phyloP scores from a whole-genome alignment of 164 flowering plant genomes.

The Aristolochia californica region DNA sequence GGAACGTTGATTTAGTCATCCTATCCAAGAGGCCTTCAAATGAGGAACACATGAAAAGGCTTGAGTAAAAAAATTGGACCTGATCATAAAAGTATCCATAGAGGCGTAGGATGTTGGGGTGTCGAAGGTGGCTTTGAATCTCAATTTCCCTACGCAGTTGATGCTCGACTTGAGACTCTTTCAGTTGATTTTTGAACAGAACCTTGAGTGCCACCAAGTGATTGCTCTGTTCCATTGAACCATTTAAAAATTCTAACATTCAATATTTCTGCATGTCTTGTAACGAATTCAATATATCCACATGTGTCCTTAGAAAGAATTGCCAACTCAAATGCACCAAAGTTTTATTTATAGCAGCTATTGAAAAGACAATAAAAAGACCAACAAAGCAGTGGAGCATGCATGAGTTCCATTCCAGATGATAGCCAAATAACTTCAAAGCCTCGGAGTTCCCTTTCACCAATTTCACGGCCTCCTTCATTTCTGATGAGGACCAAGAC shows the following conservation, averaged over 20 bases:
- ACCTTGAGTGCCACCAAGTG: constrained; percentile 92
- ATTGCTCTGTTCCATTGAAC: constrained; percentile 52
- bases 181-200: constrained; percentile 88
- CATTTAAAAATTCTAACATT: not conserved
- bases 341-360: too few species aligned
- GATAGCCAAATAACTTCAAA: too few species aligned
- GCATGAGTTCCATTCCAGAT: too few species aligned
- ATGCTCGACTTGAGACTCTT: constrained; percentile 93
- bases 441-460: too few species aligned
- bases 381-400: too few species aligned
- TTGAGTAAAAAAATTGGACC: constrained; percentile 20
- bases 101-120: constrained; percentile 78
- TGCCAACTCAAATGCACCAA: too few species aligned
- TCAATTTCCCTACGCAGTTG: constrained; percentile 96
- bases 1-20: not conserved
- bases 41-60: not conserved
- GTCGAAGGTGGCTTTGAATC: constrained; percentile 88
- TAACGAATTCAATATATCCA: too few species aligned
- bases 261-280: not conserved
- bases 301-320: too few species aligned
- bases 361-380: too few species aligned
- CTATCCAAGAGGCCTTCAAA: not conserved
- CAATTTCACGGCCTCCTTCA: too few species aligned
- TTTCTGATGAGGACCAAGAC: too few species aligned
- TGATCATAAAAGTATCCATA: constrained; percentile 97